phyloP scores from a whole-genome alignment of 1,284 basidiomycete species.

The Melampsora americana region DNA sequence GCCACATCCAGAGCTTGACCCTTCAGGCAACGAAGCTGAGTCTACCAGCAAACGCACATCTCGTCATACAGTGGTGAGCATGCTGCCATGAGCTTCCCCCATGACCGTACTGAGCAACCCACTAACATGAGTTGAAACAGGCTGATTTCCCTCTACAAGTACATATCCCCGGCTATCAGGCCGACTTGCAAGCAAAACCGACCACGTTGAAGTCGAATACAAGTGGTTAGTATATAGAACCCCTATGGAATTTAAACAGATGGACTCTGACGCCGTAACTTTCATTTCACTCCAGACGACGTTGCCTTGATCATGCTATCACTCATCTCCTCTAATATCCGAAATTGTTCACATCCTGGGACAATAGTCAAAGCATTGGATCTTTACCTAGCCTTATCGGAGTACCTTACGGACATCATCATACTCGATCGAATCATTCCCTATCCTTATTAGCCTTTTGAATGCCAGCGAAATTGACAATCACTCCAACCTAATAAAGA shows the following conservation, averaged over 20 bases:
- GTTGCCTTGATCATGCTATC: slow-evolving; percentile 76
- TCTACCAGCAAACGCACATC: background rate
- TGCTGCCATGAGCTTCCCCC: background rate
- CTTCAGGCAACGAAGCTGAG: slow-evolving; percentile 20
- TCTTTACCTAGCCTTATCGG: slow-evolving; percentile 75
- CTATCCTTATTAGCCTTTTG: slow-evolving; percentile 80
- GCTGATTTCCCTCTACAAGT: slow-evolving; percentile 37
- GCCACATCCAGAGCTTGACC: slow-evolving; percentile 2
- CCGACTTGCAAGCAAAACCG: background rate
- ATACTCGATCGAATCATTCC: slow-evolving; percentile 92
- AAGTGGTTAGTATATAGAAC: background rate
- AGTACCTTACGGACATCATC: slow-evolving; percentile 86
- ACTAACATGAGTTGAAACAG: slow-evolving; percentile 1
- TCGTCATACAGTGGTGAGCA: slow-evolving; percentile 25
- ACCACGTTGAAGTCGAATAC: background rate
- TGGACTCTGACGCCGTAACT: slow-evolving; percentile 5
- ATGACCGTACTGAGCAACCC: background rate
- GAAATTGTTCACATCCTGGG: slow-evolving; percentile 80
- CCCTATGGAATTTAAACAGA: background rate
- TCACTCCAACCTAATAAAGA: slow-evolving; percentile 65
- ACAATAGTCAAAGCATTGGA: slow-evolving; percentile 82
- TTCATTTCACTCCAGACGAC: slow-evolving; percentile 61
- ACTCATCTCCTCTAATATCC: slow-evolving; percentile 80
- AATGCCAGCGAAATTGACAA: slow-evolving; percentile 66
- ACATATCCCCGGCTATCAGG: slow-evolving; percentile 29